Evolutionary conservation across 352 stramenopile species (phyloP).

Genomic region (Pythium rhizo-oryzae): DNA sequence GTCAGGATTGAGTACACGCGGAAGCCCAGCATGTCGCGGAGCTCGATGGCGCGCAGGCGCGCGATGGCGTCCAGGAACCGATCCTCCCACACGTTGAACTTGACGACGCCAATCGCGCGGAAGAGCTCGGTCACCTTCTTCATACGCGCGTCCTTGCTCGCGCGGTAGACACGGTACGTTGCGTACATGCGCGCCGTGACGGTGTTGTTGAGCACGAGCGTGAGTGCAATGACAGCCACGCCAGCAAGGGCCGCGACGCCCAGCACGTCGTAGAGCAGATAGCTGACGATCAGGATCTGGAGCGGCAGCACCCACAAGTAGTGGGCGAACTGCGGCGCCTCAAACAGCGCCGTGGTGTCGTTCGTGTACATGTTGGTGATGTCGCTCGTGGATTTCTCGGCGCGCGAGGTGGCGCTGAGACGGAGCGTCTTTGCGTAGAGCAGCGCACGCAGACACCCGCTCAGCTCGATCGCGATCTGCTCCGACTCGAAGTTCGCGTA

Average conservation of each 20-base stretch:
- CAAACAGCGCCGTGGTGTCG: constrained; percentile 44
- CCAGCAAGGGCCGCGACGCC: constrained; percentile 42
- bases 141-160: constrained; percentile 43
- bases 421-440: constrained; percentile 53
- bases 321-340: constrained; percentile 44
- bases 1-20: constrained; percentile 35
- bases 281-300: constrained; percentile 47
- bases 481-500: constrained; percentile 52
- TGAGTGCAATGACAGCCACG: constrained; percentile 45
- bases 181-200: constrained; percentile 37
- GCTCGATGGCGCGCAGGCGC: constrained; percentile 29
- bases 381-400: constrained; percentile 46
- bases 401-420: constrained; percentile 40
- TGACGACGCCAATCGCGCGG: constrained; percentile 87
- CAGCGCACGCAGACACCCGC: constrained; percentile 43
- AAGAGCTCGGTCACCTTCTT: constrained; percentile 60
- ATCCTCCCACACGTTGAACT: constrained; percentile 92
- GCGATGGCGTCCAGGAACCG: constrained; percentile 70
- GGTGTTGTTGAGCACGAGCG: constrained; percentile 41
- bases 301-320: constrained; percentile 54
- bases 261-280: constrained; percentile 43
- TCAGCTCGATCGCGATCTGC: constrained; percentile 53
- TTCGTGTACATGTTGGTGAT: constrained; percentile 66
- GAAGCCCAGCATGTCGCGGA: constrained; percentile 33
- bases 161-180: constrained; percentile 23